Conservation (phyloP, 176 grass and related monocot species). For the Aechmea fasciata region DNA sequence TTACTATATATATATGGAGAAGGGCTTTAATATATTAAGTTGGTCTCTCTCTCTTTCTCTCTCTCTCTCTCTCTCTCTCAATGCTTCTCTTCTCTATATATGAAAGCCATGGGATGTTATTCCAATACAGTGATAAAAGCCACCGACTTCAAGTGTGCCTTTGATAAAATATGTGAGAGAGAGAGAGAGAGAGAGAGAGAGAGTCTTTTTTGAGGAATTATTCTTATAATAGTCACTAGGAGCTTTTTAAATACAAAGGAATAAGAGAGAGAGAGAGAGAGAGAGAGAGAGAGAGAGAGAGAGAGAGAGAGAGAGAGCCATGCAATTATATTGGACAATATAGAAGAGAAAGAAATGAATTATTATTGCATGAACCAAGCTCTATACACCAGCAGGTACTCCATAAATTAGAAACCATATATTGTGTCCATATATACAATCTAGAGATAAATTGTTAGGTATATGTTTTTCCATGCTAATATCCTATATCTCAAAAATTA, state of each 20-base stretch:
- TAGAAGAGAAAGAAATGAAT: too few species aligned
- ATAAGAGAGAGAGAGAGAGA: neutral
- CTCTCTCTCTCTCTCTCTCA: slow-evolving; percentile 14
- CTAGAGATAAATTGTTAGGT: too few species aligned
- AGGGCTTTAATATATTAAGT: too few species aligned
- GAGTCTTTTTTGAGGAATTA: neutral
- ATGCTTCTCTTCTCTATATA: slow-evolving; percentile 1
- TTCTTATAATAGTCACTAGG: neutral
- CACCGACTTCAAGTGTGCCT: slow-evolving; percentile 16
- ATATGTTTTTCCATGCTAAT: too few species aligned
- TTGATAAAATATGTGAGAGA: slow-evolving; percentile 12
- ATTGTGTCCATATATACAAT: too few species aligned
- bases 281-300: too few species aligned
- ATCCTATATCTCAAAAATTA: too few species aligned
- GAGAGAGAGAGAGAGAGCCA: neutral
- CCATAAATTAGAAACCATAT: too few species aligned
- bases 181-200: neutral
- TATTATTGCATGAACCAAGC: too few species aligned
- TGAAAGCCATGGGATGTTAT: slow-evolving; percentile 6
- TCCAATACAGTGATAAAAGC: neutral
- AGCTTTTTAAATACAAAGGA: slow-evolving; percentile 3
- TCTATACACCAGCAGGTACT: too few species aligned
- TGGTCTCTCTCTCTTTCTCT: neutral
- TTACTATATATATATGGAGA: too few species aligned
- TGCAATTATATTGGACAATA: slow-evolving; percentile 3